Percentiles rank a stretch among this genome's conserved stretches.
phyloP scores from a whole-genome alignment of 2,329 filamentous ascomycete species.

The Lasiodiplodia gonubiensis region DNA sequence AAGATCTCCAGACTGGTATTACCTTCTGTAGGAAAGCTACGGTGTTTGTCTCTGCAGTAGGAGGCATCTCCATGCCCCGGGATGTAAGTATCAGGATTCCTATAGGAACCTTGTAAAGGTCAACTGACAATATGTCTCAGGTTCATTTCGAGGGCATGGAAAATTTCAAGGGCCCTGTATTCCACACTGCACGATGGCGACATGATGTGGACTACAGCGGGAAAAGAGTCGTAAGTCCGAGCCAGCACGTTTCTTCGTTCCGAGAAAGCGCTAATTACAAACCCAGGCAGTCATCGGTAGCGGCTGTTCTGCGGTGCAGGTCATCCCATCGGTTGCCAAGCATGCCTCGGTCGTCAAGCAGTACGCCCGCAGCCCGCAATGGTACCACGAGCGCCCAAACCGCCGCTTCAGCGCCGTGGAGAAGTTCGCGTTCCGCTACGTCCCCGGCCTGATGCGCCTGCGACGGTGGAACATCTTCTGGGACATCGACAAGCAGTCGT shows the following conservation, averaged over 20 bases:
- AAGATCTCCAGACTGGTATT: neutral
- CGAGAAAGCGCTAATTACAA: neutral
- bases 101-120: neutral
- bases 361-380: conserved; percentile 39
- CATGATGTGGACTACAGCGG: conserved; percentile 34
- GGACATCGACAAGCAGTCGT: conserved; percentile 31
- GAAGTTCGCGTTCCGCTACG: conserved; percentile 38
- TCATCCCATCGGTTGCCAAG: conserved; percentile 30
- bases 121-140: neutral
- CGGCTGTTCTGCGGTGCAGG: conserved; percentile 42
- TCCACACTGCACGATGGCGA: conserved; percentile 41
- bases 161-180: conserved; percentile 37
- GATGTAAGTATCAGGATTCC: conserved; percentile 30
- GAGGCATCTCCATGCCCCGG: conserved; percentile 38
- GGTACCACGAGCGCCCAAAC: conserved; percentile 46
- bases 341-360: conserved; percentile 34
- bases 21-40: conserved; percentile 35
- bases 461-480: conserved; percentile 30
- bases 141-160: conserved; percentile 37
- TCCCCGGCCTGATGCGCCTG: conserved; percentile 42
- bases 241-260: neutral
- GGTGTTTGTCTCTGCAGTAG: conserved; percentile 42
- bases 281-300: conserved; percentile 38
- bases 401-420: conserved; percentile 37
- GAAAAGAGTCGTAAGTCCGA: conserved; percentile 34